Percentiles rank a stretch among this genome's conserved stretches.
phyloP scores from a whole-genome alignment of 345 rosid species.

The Luvunga scandens region DNA sequence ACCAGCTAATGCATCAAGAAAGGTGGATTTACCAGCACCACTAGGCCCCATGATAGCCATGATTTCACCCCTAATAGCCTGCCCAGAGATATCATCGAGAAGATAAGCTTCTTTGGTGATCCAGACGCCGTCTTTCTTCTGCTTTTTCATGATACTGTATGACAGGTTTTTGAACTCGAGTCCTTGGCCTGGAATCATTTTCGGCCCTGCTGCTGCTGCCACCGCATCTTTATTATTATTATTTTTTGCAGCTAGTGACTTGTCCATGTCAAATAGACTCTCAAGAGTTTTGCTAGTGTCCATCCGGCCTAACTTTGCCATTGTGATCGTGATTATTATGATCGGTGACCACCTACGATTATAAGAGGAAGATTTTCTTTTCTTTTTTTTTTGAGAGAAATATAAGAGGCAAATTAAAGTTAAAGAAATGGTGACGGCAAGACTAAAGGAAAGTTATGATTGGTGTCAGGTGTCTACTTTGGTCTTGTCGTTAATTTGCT shows the following conservation, averaged over 20 bases:
- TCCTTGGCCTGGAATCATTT: slow-evolving; percentile 47
- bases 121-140: slow-evolving; percentile 52
- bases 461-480: neutral
- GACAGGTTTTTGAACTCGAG: slow-evolving; percentile 57
- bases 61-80: slow-evolving; percentile 66
- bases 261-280: slow-evolving; percentile 46
- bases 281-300: slow-evolving; percentile 39
- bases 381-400: too few species aligned
- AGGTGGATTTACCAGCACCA: slow-evolving; percentile 88
- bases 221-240: neutral
- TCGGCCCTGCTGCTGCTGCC: slow-evolving; percentile 2
- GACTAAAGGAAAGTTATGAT: slow-evolving; percentile 3
- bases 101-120: slow-evolving; percentile 56
- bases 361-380: neutral
- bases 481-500: slow-evolving; percentile 26
- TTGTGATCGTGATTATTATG: neutral
- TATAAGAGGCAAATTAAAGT: neutral
- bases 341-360: neutral
- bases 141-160: slow-evolving; percentile 56
- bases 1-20: slow-evolving; percentile 86
- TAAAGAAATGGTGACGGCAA: neutral
- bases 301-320: slow-evolving; percentile 17
- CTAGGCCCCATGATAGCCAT: slow-evolving; percentile 86
- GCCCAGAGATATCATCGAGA: slow-evolving; percentile 71
- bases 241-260: slow-evolving; percentile 8